Evolutionary conservation across 176 grass and related monocot species (phyloP).

Genomic region (bread wheat (Triticum aestivum)): DNA sequence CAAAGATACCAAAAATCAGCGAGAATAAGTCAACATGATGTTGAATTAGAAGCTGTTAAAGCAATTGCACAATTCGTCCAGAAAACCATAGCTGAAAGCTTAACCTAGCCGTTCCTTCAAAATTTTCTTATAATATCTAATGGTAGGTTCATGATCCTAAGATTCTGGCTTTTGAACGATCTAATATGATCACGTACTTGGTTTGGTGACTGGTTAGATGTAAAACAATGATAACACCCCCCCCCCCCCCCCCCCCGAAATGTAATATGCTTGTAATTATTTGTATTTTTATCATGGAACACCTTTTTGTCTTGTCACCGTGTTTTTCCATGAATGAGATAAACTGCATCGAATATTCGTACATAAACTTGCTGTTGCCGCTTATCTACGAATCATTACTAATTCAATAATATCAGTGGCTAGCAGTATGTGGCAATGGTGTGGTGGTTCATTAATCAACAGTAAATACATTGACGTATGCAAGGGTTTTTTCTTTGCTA

Average conservation of each 20-base stretch:
- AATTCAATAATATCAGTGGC: neutral
- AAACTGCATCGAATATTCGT: too few species aligned
- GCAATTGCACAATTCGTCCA: conserved; percentile 60
- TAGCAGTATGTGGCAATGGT: neutral
- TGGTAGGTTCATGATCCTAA: too few species aligned
- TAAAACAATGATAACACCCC: neutral
- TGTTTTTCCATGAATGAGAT: too few species aligned
- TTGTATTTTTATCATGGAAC: too few species aligned
- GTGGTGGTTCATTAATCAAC: neutral
- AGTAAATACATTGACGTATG: neutral
- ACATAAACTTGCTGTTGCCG: too few species aligned
- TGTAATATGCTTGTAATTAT: too few species aligned
- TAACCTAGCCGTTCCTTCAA: neutral
- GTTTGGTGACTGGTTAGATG: neutral
- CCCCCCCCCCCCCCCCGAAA: too few species aligned
- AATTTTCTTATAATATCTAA: neutral
- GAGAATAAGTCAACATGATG: conserved; percentile 53
- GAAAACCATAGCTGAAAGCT: conserved; percentile 29
- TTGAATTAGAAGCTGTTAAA: conserved; percentile 60
- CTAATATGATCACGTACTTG: conserved; percentile 11
- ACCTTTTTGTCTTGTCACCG: too few species aligned
- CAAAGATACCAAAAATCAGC: conserved; percentile 64
- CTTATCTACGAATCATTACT: neutral
- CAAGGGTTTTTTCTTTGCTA: neutral
- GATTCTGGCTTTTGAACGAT: too few species aligned